Conservation (phyloP, 257 asterid species). For the Henckelia pumila region DNA sequence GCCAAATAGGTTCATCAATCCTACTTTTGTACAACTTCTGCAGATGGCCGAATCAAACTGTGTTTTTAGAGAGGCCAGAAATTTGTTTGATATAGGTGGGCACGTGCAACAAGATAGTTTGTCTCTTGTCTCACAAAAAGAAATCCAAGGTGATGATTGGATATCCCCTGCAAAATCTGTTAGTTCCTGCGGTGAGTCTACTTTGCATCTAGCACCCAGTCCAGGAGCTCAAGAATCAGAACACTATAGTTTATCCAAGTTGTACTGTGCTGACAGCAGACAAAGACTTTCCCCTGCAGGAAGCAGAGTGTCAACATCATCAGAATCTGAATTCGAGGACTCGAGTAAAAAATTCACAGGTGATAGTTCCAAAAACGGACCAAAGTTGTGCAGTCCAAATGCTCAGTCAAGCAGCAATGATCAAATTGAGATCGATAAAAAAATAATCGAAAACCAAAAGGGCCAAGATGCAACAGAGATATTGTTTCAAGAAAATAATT, state of each 20-base stretch:
- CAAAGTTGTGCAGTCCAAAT: constrained; percentile 36
- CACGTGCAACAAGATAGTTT: constrained; percentile 18
- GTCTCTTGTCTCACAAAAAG: constrained; percentile 13
- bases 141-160: constrained; percentile 10
- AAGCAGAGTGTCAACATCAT: constrained; percentile 52
- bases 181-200: constrained; percentile 22
- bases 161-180: not conserved
- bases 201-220: constrained; percentile 24
- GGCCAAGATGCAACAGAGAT: constrained; percentile 32
- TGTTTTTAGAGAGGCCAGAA: not conserved
- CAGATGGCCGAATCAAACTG: not conserved
- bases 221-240: constrained; percentile 39
- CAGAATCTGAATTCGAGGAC: constrained; percentile 56
- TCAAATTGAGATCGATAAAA: constrained; percentile 30
- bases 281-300: constrained; percentile 42
- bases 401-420: constrained; percentile 32
- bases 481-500: constrained; percentile 31
- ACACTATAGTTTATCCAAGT: constrained; percentile 25
- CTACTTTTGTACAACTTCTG: constrained; percentile 15
- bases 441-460: constrained; percentile 29
- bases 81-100: not conserved
- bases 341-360: constrained; percentile 29
- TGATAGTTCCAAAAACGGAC: constrained; percentile 28
- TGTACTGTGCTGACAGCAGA: constrained; percentile 16
- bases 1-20: constrained; percentile 14